Evolutionary conservation across 2,329 filamentous ascomycete genomes (phyloP).

Genomic region (Talaromyces sp.): DNA sequence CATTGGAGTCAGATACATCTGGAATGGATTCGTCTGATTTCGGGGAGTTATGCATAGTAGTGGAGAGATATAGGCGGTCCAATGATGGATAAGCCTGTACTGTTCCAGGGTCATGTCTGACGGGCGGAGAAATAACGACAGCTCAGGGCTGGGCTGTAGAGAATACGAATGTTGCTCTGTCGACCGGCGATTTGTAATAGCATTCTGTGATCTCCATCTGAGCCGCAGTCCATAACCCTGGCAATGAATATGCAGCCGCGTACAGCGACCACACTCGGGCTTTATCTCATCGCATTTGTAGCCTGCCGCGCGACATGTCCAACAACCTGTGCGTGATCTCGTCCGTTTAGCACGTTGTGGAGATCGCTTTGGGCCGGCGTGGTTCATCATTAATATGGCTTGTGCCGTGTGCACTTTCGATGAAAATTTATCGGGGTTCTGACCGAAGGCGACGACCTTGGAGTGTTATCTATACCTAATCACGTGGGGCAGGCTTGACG

Average conservation of each 20-base stretch:
- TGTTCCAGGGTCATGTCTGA: not conserved
- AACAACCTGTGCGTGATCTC: not conserved
- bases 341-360: not conserved
- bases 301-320: not conserved
- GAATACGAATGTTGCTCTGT: not conserved
- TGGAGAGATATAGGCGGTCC: not conserved
- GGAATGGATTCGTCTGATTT: not conserved
- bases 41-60: not conserved
- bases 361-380: not conserved
- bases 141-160: not conserved
- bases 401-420: not conserved
- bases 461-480: not conserved
- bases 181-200: not conserved
- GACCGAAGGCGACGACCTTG: not conserved
- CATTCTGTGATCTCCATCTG: not conserved
- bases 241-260: not conserved
- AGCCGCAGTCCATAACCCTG: not conserved
- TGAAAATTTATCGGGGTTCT: not conserved
- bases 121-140: not conserved
- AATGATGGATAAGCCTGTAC: not conserved
- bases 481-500: not conserved
- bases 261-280: not conserved
- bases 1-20: not conserved
- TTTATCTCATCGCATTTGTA: not conserved
- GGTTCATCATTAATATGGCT: not conserved